phyloP scores from a whole-genome alignment of 2,329 filamentous ascomycete genomes.

The Ophiocordyceps sinensis region DNA sequence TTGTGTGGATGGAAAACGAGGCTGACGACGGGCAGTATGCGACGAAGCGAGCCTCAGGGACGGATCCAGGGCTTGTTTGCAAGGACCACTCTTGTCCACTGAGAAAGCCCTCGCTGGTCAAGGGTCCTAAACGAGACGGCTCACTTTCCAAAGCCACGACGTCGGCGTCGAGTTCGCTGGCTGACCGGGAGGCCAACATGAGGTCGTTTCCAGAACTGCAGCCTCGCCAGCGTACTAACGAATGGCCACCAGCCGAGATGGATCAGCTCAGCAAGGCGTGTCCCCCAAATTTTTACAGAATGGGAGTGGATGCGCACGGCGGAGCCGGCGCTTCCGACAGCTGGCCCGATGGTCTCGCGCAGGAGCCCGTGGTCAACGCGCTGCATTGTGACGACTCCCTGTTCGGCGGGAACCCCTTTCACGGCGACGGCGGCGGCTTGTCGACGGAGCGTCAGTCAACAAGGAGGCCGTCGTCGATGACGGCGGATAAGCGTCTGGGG shows the following conservation, averaged over 20 bases:
- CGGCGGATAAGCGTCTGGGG: conserved; percentile 8
- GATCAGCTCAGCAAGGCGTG: conserved; percentile 4
- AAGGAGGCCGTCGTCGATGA: background rate
- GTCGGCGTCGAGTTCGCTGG: background rate
- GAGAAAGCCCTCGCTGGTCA: no score
- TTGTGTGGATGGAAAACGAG: conserved; percentile 12
- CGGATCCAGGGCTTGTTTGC: no score
- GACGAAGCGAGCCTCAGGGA: no score
- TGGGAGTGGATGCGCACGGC: conserved; percentile 16
- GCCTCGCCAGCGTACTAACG: conserved; percentile 16
- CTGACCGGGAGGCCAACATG: conserved; percentile 12
- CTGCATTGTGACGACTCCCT: conserved; percentile 5
- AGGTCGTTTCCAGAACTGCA: conserved; percentile 19
- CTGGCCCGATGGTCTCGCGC: conserved; percentile 1
- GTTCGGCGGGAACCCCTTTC: conserved; percentile 12
- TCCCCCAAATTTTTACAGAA: conserved; percentile 10
- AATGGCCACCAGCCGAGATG: conserved; percentile 13
- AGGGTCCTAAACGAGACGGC: no score
- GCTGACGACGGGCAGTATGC: background rate
- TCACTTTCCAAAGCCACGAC: background rate
- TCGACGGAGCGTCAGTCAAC: conserved; percentile 1
- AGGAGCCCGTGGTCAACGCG: conserved; percentile 5
- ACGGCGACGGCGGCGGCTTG: background rate
- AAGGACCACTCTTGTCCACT: no score
- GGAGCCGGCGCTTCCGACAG: conserved; percentile 4